Evolutionary conservation across 1,139 yeast genomes (phyloP).

Genomic region (Kurtzmaniella quercitrusa): DNA sequence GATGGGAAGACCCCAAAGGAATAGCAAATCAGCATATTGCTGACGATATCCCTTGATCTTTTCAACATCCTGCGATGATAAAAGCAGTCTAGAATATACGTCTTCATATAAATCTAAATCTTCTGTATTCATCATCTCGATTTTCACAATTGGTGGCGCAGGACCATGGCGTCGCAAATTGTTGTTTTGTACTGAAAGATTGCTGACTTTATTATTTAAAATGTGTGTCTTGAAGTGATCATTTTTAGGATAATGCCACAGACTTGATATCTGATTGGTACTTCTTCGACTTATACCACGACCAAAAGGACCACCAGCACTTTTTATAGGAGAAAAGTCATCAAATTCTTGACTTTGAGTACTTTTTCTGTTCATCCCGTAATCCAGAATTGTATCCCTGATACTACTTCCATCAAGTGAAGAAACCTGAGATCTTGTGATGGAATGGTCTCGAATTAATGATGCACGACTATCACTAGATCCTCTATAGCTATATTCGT

Average conservation of each 20-base stretch:
- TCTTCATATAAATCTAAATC: conserved; percentile 53
- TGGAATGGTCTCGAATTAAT: not conserved
- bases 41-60: conserved; percentile 53
- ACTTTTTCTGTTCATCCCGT: conserved; percentile 11
- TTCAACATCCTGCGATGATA: conserved; percentile 44
- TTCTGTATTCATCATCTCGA: conserved; percentile 56
- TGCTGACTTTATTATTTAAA: not conserved
- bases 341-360: conserved; percentile 2
- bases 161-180: not conserved
- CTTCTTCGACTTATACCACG: not conserved
- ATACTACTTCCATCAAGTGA: conserved; percentile 24
- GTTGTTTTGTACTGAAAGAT: conserved; percentile 6
- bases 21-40: conserved; percentile 78
- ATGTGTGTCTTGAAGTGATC: not conserved
- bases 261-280: conserved; percentile 2
- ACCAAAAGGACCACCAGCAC: not conserved
- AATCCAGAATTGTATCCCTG: conserved; percentile 27
- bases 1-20: conserved; percentile 78
- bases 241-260: conserved; percentile 1
- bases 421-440: conserved; percentile 14
- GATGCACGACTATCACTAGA: not conserved
- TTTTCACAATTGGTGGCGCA: conserved; percentile 36
- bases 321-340: not conserved
- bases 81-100: conserved; percentile 39
- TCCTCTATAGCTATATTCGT: not conserved